Base-by-base conservation (phyloP, 257 asterid species). In the Thymus mandschuricus region DNA sequence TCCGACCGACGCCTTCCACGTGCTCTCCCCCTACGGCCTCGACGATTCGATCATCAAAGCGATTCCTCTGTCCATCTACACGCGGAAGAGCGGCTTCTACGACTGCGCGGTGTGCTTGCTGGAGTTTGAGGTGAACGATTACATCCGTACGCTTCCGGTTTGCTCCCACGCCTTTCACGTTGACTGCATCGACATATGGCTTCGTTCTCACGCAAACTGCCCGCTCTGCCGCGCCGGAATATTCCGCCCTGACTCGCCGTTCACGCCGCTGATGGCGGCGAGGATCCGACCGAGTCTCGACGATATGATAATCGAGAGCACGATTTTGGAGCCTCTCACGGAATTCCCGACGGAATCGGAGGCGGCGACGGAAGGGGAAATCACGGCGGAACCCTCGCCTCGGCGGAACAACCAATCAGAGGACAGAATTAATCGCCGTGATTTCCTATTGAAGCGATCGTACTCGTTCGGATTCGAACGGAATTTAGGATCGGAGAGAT, bases 181-280 rank as follows among this genome's bases (percentile, higher is more conserved):
- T 11, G 99, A 95, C 60, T 95, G 99, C 49, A 92, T 95, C 10
- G 99, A 95, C 27, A 88, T 88, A 41, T 95, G 99, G 99, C 85
- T 95, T 0, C 69, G 92, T n/a, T 95, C 99, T 2, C 98, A 95
- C 81, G 96, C 97, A 11, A 92, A 95, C 63, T 95, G 99, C 71
- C 99, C 99, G 6, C 81, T 95, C 64, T 95, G 99, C 76, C 90
- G 99, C 0, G 96, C 99, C 12, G 86, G 86, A 0, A 84, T 95
- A 63, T 88, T 86, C 81, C 86, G 82, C 2, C 86, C 83, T 35
- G 92, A 94, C 11, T 87, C 99, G 54, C 97, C 97, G 29, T 88
- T 94, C 71, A 83, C 90, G 1, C 99, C 99, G 35, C 60, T 94
- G 13, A 95, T 95, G 99, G 92, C 98, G 0, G 88, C 91, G 6